phyloP scores from a whole-genome alignment of 2,329 filamentous ascomycete species.

The Pseudogymnoascus sp. region DNA sequence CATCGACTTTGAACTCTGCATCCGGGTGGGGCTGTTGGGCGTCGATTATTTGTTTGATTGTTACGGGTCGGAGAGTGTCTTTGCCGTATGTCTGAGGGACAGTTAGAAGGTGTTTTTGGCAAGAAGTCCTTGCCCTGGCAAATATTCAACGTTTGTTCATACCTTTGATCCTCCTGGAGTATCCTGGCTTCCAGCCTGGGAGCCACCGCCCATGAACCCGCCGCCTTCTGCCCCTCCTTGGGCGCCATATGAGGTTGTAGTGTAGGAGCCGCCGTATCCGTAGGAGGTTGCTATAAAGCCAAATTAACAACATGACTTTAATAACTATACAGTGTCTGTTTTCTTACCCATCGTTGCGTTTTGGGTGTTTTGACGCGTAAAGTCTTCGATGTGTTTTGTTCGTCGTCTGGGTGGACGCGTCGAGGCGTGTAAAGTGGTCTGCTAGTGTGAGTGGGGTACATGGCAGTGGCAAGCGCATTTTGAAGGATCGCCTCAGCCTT shows the following conservation, averaged over 20 bases:
- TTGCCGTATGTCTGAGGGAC: constrained; percentile 51
- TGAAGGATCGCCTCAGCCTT: constrained; percentile 5
- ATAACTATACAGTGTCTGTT: neutral
- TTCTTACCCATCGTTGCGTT: constrained; percentile 17
- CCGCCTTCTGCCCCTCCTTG: constrained; percentile 54
- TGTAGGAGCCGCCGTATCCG: constrained; percentile 25
- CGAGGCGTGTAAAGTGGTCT: constrained; percentile 18
- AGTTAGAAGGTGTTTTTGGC: neutral
- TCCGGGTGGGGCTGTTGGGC: constrained; percentile 68
- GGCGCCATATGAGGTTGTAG: constrained; percentile 35
- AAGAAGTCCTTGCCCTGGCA: constrained; percentile 14
- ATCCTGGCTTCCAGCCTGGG: constrained; percentile 52
- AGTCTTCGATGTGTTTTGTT: constrained; percentile 3
- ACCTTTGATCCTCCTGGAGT: constrained; percentile 41
- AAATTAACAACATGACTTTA: neutral
- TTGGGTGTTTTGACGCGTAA: constrained; percentile 9
- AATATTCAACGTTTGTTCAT: neutral
- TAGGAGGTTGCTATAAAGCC: constrained; percentile 23
- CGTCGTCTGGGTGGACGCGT: constrained; percentile 15
- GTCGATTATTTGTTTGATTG: constrained; percentile 88
- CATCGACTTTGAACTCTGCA: constrained; percentile 78
- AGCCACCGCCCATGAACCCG: constrained; percentile 54
- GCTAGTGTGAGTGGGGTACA: constrained; percentile 1
- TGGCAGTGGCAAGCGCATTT: constrained; percentile 4
- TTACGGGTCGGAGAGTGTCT: constrained; percentile 86